Evolutionary conservation across 176 grass and related monocot genomes (phyloP).

Genomic region (Triticum monococcum): DNA sequence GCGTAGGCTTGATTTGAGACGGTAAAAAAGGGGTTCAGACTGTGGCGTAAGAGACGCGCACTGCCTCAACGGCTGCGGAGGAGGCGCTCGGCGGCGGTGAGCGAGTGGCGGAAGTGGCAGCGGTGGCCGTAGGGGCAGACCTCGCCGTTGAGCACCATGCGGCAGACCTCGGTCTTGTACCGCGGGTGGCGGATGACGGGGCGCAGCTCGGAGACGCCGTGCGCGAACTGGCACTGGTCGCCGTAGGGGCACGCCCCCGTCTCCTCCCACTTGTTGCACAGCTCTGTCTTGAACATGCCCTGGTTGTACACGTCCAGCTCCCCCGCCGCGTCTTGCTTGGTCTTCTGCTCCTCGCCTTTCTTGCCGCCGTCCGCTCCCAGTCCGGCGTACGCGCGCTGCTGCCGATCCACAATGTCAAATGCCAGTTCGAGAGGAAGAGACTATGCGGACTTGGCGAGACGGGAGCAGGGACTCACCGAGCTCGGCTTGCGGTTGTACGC

Average conservation of each 20-base stretch:
- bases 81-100: slow-evolving; percentile 71
- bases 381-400: slow-evolving; percentile 51
- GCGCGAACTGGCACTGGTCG: slow-evolving; percentile 93
- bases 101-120: slow-evolving; percentile 94
- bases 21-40: background rate
- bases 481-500: slow-evolving; percentile 28
- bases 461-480: slow-evolving; percentile 49
- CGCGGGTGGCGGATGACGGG: slow-evolving; percentile 95
- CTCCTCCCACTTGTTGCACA: slow-evolving; percentile 99
- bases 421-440: background rate
- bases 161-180: slow-evolving; percentile 97
- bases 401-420: slow-evolving; percentile 30
- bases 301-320: slow-evolving; percentile 97
- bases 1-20: background rate
- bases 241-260: slow-evolving; percentile 80
- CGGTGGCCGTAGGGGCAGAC: slow-evolving; percentile 91
- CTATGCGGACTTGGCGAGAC: background rate
- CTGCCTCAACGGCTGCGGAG: slow-evolving; percentile 35
- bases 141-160: slow-evolving; percentile 88
- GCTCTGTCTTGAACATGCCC: slow-evolving; percentile 98
- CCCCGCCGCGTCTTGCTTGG: background rate
- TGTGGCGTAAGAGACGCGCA: background rate
- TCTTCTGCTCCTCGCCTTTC: slow-evolving; percentile 19
- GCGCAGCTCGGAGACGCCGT: slow-evolving; percentile 93
- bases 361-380: slow-evolving; percentile 7